Evolutionary conservation across 441 rosid genomes (phyloP), one percentile per base, ranked within the genome.

Genomic region (Aquilaria agallochum): DNA sequence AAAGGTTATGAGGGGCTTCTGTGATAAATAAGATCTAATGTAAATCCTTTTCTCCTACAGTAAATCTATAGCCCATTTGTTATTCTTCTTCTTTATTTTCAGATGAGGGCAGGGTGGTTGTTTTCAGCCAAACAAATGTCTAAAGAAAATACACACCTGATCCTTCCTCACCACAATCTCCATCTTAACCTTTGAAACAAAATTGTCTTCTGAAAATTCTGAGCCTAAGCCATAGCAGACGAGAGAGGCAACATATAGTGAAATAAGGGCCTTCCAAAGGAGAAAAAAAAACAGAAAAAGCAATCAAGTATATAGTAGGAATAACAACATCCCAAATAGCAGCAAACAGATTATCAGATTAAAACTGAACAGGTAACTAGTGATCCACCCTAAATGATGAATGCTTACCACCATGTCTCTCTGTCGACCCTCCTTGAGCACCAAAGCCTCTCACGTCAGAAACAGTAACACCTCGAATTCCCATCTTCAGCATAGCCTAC

Each of bases 381-480:
- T 9, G 46, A 11, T 11, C 36, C 51, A 31, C 55, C 64, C 58
- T 68, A 59, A 36, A 66, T 58, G 50, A 14, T 2, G 31, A 69
- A 10, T 57, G 72, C 88, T 74, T 74, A 90, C 96, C 97, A 50
- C 89, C 94, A 33, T 84, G 96, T 64, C 96, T 84, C 78, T 92
- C 98, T 1, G 85, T 75, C 50, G 92, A 89, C 59, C 98, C 94
- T 42, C 96, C 98, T 80, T 88, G 93, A 66, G 95, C 81, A 70
- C 97, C 92, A 70, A 88, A 90, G 30, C 97, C 97, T 70, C 90
- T 76, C 68, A 90, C 96, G 77, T 92, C 96, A 57, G 92, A 92
- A 57, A 90, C 87, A n/a, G 95, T 92, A 58, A 89, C 93, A 60
- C 98, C 96, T 65, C 96, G 80, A 42, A 88, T 88, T 44, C 96